Percentiles rank a stretch among this genome's conserved stretches.
phyloP scores from a whole-genome alignment of 345 rosid genomes.

The Gossypium thurberi region DNA sequence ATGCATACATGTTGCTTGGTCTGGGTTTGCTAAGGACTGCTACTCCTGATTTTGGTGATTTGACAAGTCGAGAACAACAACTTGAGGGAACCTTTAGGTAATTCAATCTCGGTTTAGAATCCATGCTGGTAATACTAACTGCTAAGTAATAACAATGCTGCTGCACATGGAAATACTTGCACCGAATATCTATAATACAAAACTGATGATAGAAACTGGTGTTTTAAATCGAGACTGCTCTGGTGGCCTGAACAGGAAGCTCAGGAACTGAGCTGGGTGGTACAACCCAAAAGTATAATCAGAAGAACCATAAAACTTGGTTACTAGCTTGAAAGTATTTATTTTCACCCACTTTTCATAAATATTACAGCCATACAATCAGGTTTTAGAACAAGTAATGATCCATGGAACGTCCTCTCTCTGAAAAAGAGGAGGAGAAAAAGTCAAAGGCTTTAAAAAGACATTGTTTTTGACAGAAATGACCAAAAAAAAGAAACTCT shows the following conservation, averaged over 20 bases:
- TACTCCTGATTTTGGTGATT: conserved; percentile 93
- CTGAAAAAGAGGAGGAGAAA: neutral
- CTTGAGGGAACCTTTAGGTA: conserved; percentile 97
- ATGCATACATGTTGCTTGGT: conserved; percentile 91
- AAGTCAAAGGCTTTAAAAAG: too few species aligned
- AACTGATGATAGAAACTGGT: neutral
- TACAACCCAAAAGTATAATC: neutral
- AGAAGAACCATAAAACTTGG: neutral
- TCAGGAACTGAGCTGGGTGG: neutral
- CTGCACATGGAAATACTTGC: neutral
- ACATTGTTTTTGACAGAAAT: too few species aligned
- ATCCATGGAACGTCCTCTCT: neutral
- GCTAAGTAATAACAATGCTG: neutral
- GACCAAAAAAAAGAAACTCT: neutral
- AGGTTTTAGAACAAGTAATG: neutral
- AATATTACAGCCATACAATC: neutral
- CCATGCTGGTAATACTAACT: conserved; percentile 4
- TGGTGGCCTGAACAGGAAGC: neutral
- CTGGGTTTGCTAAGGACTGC: conserved; percentile 82
- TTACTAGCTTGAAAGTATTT: neutral
- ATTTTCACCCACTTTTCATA: neutral
- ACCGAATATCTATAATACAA: neutral
- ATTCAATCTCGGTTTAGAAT: conserved; percentile 8
- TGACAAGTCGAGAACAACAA: conserved; percentile 76
- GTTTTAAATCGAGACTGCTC: neutral